Evolutionary conservation across 805 yeast genomes (phyloP), one percentile per base, ranked within the genome.

Genomic region (Yamadazyma takamatsuzukensis): DNA sequence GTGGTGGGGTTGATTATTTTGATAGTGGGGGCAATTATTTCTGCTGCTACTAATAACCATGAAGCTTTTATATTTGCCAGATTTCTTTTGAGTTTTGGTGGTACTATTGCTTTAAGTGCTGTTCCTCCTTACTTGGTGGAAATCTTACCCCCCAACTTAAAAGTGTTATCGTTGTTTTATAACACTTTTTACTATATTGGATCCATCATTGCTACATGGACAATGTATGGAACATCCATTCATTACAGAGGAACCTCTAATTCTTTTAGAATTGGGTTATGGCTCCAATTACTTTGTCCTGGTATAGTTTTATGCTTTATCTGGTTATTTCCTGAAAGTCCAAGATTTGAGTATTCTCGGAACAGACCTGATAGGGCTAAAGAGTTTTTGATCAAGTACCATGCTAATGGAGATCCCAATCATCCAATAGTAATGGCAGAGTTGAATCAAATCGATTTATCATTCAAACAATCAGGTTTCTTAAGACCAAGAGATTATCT

Each of bases 61-160:
- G 39, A 32, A 0, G 45, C 51, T 43, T 61, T 68, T 39, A 54
- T 70, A 24, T 67, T 49, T 13, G 54, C 68, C 1, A 59, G 80
- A 54, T 51, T 73, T 32, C 35, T 73, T 15, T 45, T 72, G 29
- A 75, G 76, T 42, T 47, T 64, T 27, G 76, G 75, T 12, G 35
- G 40, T 11, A 55, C 59, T 34, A 39, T 68, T 23, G 60, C 70
- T 4, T 53, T 53, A 21, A 59, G 65, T 18, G 58, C 72, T 4
- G 60, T 72, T 15, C 73, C 77, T 4, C 40, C 69, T 7, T 52
- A 70, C 42, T 54, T 70, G 28, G 57, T 74, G 4, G 79, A 74
- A 44, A 39, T 70, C 14, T 64, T 33, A 63, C 47, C 58, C 66
- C 1, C 34, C 63, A 22, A 61, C 68, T 18, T 39, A 14, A 36